Percentiles rank a stretch among this genome's conserved stretches.
Evolutionary conservation across 2,329 filamentous ascomycete species (phyloP).

Genomic region (Claviceps arundinis): DNA sequence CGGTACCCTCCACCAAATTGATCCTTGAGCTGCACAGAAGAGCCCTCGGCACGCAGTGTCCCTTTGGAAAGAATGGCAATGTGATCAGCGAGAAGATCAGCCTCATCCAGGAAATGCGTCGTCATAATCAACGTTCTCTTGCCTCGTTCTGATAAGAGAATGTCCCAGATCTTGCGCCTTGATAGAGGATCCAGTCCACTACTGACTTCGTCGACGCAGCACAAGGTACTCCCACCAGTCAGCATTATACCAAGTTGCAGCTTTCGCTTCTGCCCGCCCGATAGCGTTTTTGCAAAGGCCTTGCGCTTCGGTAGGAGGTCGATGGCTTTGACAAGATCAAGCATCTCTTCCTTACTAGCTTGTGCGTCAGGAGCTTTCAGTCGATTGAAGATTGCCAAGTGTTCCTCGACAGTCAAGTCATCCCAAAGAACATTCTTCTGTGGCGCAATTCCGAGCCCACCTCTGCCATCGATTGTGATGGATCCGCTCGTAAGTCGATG

Average conservation of each 20-base stretch:
- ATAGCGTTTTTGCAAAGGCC: conserved; percentile 63
- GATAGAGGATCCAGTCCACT: conserved; percentile 80
- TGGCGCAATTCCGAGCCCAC: conserved; percentile 74
- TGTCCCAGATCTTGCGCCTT: conserved; percentile 86
- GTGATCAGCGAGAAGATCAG: conserved; percentile 76
- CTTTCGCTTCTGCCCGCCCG: conserved; percentile 85
- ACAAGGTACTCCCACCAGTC: conserved; percentile 75
- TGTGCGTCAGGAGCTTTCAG: conserved; percentile 52
- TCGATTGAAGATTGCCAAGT: conserved; percentile 70
- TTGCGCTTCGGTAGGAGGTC: conserved; percentile 64
- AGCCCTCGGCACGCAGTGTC: conserved; percentile 66
- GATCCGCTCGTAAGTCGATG: conserved; percentile 62
- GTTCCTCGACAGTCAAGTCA: conserved; percentile 72
- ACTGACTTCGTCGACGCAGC: conserved; percentile 84
- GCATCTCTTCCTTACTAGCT: conserved; percentile 46
- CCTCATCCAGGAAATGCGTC: conserved; percentile 89
- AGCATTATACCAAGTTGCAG: conserved; percentile 92
- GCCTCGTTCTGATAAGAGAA: conserved; percentile 72
- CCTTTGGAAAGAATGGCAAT: conserved; percentile 83
- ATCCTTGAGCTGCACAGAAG: conserved; percentile 76
- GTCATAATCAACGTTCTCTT: conserved; percentile 73
- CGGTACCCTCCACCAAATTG: conserved; percentile 72
- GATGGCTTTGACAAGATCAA: conserved; percentile 51
- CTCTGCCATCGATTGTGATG: conserved; percentile 65
- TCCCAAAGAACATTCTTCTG: conserved; percentile 95